Conservation (phyloP, 352 stramenopile genomes). For the Pythium plurisporium region DNA sequence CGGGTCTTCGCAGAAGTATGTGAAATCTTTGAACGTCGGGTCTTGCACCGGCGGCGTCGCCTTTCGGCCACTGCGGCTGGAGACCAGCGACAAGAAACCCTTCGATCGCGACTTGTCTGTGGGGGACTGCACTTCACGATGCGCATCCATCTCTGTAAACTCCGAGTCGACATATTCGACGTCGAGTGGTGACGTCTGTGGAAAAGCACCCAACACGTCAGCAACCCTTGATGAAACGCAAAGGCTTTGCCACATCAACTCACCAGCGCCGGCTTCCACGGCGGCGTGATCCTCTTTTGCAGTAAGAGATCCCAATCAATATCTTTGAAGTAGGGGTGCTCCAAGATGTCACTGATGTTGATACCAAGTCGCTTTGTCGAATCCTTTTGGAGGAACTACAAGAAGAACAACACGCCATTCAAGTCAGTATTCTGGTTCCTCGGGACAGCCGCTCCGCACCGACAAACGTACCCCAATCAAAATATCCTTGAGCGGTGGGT, state of each 20-base stretch:
- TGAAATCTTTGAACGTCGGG: constrained; percentile 88
- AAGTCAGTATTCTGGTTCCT: not conserved
- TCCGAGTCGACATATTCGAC: constrained; percentile 85
- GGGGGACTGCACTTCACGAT: constrained; percentile 77
- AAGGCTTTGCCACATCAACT: not conserved
- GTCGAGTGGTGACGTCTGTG: constrained; percentile 67
- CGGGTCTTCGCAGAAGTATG: constrained; percentile 86
- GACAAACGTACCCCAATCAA: constrained; percentile 45
- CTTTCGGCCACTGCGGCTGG: constrained; percentile 62
- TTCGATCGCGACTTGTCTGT: constrained; percentile 83
- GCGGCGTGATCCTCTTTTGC: constrained; percentile 77
- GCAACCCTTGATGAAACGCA: not conserved
- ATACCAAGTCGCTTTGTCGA: constrained; percentile 81
- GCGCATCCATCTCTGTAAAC: constrained; percentile 82
- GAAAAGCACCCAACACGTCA: not conserved
- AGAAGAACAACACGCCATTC: not conserved
- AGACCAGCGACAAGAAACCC: constrained; percentile 78
- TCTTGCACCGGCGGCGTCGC: constrained; percentile 74
- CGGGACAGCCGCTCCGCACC: not conserved
- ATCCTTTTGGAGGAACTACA: constrained; percentile 82
- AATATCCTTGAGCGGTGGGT: constrained; percentile 76
- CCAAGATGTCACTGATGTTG: constrained; percentile 83
- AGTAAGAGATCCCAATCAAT: constrained; percentile 86
- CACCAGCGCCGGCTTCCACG: constrained; percentile 83
- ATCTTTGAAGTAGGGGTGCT: constrained; percentile 71